Conservation (phyloP, 2,329 filamentous ascomycete genomes). For the Metarhizium album region DNA sequence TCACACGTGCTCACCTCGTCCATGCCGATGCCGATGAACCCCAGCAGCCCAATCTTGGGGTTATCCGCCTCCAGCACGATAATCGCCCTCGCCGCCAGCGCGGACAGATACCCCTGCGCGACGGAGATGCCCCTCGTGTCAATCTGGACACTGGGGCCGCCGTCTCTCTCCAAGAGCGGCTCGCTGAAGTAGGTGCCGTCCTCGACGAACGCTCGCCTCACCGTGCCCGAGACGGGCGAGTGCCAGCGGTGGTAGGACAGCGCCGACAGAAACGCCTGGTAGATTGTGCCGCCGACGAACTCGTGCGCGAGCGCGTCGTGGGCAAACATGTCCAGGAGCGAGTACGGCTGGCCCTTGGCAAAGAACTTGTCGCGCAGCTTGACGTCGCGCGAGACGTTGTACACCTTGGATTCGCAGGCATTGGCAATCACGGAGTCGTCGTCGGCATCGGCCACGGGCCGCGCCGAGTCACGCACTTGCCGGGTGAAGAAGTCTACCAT, state of each 20-base stretch:
- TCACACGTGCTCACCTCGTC: constrained; percentile 66
- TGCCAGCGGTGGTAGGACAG: constrained; percentile 66
- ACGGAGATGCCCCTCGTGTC: constrained; percentile 31
- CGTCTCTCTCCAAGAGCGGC: constrained; percentile 27
- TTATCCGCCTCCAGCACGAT: constrained; percentile 64
- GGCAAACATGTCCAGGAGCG: constrained; percentile 50
- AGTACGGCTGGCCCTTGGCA: constrained; percentile 60
- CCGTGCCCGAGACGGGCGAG: constrained; percentile 50
- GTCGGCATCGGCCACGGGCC: constrained; percentile 46
- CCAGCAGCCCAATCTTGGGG: constrained; percentile 55
- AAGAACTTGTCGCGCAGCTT: constrained; percentile 52
- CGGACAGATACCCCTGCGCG: constrained; percentile 56
- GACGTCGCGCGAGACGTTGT: constrained; percentile 37
- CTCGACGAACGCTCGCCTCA: constrained; percentile 45
- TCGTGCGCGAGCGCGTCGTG: constrained; percentile 39
- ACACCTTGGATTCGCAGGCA: constrained; percentile 53
- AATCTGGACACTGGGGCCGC: constrained; percentile 22
- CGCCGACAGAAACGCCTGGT: constrained; percentile 59
- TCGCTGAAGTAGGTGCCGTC: constrained; percentile 62
- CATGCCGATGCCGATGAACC: constrained; percentile 64
- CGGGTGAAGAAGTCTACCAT: constrained; percentile 55
- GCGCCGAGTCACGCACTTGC: constrained; percentile 36
- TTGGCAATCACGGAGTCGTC: constrained; percentile 47
- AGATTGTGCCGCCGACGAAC: constrained; percentile 55
- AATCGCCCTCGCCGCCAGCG: constrained; percentile 57